Conservation (phyloP, 148 eudicot genomes). For the Cornus kousa region DNA sequence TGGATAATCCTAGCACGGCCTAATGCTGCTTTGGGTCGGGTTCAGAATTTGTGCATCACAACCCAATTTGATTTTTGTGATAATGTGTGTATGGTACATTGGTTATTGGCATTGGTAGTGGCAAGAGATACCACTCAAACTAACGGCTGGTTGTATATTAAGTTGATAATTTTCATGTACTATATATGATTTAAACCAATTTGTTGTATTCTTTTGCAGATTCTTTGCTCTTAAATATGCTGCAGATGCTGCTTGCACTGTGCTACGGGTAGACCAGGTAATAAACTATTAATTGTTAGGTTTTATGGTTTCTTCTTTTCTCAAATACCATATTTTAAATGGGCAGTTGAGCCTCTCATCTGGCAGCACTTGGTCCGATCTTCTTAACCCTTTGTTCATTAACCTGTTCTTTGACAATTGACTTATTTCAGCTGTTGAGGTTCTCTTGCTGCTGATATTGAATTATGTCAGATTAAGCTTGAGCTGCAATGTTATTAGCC, state of each 20-base stretch:
- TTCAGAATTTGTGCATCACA: too few species aligned
- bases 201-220: conserved; percentile 38
- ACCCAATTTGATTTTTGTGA: too few species aligned
- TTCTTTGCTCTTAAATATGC: conserved; percentile 86
- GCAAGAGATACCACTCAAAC: too few species aligned
- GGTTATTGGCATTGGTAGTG: too few species aligned
- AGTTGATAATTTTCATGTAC: too few species aligned
- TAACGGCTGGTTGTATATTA: too few species aligned
- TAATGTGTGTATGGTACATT: too few species aligned
- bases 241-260: conserved; percentile 94
- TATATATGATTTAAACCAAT: too few species aligned
- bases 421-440: background rate
- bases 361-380: background rate
- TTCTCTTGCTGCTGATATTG: background rate
- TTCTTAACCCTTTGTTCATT: background rate
- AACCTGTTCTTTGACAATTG: background rate
- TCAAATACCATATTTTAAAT: background rate
- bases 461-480: background rate
- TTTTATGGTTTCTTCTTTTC: background rate
- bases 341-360: background rate
- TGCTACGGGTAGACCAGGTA: conserved; percentile 95
- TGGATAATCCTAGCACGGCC: too few species aligned
- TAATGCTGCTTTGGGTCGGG: too few species aligned
- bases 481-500: background rate
- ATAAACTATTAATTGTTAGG: conserved; percentile 1